These are phyloP conservation scores for Stagonosporopsis rhizophila DNA, from an alignment of 2,329 filamentous ascomycete genomes.

Conservation along the genomic window DNA sequence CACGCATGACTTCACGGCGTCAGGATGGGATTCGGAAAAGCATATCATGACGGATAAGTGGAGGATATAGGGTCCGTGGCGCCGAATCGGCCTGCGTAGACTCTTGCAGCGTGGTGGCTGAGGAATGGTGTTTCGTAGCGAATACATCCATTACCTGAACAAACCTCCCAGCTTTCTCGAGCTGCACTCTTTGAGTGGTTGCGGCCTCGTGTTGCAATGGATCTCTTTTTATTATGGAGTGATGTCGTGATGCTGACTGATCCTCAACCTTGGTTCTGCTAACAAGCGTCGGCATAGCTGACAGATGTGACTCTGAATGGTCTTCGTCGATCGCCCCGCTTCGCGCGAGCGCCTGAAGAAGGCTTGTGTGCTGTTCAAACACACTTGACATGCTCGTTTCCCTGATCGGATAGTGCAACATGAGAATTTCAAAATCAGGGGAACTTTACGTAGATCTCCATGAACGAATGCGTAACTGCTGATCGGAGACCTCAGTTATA, in stretches of 20 bases:
- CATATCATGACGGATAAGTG: conserved; percentile 22
- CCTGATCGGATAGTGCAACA: too few species aligned
- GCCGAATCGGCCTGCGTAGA: conserved; percentile 29
- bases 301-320: background rate
- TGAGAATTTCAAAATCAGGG: too few species aligned
- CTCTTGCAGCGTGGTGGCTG: conserved; percentile 61
- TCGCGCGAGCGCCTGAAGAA: conserved; percentile 5
- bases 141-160: conserved; percentile 60
- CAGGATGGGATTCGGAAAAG: conserved; percentile 36
- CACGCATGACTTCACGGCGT: conserved; percentile 37
- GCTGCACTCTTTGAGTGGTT: conserved; percentile 10
- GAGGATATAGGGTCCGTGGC: conserved; percentile 39
- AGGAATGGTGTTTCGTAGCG: conserved; percentile 55
- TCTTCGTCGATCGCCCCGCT: conserved; percentile 4
- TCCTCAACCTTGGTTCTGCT: background rate
- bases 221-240: background rate
- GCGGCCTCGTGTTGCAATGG: background rate
- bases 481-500: too few species aligned
- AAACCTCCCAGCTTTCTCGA: conserved; percentile 45
- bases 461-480: too few species aligned
- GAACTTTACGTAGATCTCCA: too few species aligned
- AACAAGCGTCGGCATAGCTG: background rate
- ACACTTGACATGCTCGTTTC: background rate
- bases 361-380: background rate
- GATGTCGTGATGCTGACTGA: conserved; percentile 4